Conservation (phyloP, 441 rosid genomes). For the Isatis lusitanica region DNA sequence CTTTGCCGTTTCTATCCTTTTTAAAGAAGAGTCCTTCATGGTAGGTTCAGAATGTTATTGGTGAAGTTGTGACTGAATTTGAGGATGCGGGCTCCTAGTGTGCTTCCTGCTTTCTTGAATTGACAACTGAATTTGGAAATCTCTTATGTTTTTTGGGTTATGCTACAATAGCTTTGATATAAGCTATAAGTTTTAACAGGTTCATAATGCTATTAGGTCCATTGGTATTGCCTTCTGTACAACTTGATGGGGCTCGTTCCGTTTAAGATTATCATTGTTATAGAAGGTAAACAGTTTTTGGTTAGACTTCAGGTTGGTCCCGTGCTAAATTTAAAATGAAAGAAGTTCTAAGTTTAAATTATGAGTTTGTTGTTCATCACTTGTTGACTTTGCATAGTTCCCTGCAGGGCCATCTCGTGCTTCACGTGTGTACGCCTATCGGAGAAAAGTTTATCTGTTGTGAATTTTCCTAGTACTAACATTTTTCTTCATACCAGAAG, state of each 20-base stretch:
- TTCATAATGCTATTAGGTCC: slow-evolving; percentile 76
- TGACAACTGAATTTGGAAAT: slow-evolving; percentile 17
- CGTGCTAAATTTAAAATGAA: slow-evolving; percentile 41
- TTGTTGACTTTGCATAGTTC: slow-evolving; percentile 72
- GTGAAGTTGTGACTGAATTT: slow-evolving; percentile 13
- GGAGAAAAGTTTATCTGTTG: slow-evolving; percentile 56
- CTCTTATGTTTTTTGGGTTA: slow-evolving; percentile 32
- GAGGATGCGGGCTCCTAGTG: slow-evolving; percentile 19
- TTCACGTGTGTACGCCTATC: slow-evolving; percentile 54
- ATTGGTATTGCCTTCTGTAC: slow-evolving; percentile 70
- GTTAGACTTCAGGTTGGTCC: slow-evolving; percentile 51
- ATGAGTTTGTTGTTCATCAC: slow-evolving; percentile 42
- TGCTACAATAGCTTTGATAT: slow-evolving; percentile 41
- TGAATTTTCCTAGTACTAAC: slow-evolving; percentile 38
- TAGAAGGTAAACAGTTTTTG: slow-evolving; percentile 63
- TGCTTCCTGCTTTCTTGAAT: slow-evolving; percentile 19
- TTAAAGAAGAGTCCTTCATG: background rate
- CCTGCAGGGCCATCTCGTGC: slow-evolving; percentile 79
- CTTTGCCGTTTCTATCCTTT: background rate
- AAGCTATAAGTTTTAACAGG: slow-evolving; percentile 61
- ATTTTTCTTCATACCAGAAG: slow-evolving; percentile 33
- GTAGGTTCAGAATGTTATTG: slow-evolving; percentile 10
- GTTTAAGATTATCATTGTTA: slow-evolving; percentile 66
- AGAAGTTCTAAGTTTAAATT: slow-evolving; percentile 40
- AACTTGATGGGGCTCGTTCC: slow-evolving; percentile 73